Percentiles rank a stretch among this genome's conserved stretches.
Conservation (phyloP, 1,284 basidiomycete species). For the Takashimella koratensis region DNA sequence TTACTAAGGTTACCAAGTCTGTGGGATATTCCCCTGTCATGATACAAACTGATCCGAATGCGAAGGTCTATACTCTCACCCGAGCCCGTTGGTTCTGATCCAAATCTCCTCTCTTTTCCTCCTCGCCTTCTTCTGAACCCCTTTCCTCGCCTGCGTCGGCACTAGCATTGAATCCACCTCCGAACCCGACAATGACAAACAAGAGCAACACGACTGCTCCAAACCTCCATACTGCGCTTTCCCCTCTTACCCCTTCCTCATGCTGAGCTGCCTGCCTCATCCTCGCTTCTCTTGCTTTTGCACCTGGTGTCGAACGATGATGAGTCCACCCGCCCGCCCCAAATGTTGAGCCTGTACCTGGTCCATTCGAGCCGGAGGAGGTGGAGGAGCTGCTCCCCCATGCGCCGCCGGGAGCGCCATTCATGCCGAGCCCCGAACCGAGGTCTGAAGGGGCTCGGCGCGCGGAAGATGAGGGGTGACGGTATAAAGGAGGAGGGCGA, state of each 20-base stretch:
- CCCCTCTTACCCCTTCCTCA: conserved; percentile 22
- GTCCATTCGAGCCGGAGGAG: conserved; percentile 2
- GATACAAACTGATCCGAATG: too few species aligned
- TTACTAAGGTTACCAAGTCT: too few species aligned
- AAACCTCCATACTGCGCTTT: conserved; percentile 27
- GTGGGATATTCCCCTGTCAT: too few species aligned
- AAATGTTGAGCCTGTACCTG: background rate
- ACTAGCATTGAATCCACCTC: conserved; percentile 35
- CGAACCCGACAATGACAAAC: conserved; percentile 25
- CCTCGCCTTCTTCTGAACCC: too few species aligned
- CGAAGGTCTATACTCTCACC: too few species aligned
- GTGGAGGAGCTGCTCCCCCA: background rate
- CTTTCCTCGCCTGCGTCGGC: conserved; percentile 14
- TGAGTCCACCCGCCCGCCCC: background rate
- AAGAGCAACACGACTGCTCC: conserved; percentile 29
- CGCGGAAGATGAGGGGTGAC: background rate
- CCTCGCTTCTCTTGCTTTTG: background rate
- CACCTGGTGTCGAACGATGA: too few species aligned
- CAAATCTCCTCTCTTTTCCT: background rate
- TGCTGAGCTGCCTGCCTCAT: conserved; percentile 3
- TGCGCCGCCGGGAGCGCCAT: background rate
- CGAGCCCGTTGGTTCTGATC: too few species aligned
- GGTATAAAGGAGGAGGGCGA: background rate
- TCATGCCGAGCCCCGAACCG: too few species aligned
- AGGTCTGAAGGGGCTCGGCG: too few species aligned